Evolutionary conservation across 371 early-diverging fungal species (phyloP).

Genomic region (Lichtheimia ornata): DNA sequence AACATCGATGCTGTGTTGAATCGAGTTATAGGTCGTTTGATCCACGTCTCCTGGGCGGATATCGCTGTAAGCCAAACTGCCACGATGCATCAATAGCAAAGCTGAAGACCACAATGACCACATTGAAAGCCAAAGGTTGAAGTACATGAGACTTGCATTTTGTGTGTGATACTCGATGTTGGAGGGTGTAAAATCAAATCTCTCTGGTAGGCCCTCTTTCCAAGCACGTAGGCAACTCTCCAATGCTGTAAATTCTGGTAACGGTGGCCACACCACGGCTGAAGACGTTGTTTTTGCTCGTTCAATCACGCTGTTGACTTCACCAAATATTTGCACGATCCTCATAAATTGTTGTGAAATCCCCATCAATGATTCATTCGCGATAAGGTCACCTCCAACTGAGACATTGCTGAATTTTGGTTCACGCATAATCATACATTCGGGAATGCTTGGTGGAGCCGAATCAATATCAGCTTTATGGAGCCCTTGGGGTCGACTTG

Average conservation of each 20-base stretch:
- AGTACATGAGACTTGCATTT: constrained; percentile 32
- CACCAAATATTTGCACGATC: constrained; percentile 44
- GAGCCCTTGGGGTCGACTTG: constrained; percentile 57
- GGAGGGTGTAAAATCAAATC: constrained; percentile 25
- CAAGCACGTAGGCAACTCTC: constrained; percentile 39
- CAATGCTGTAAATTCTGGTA: constrained; percentile 42
- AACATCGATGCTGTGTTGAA: constrained; percentile 25
- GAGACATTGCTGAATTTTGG: constrained; percentile 27
- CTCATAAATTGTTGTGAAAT: constrained; percentile 27
- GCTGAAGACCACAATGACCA: constrained; percentile 42
- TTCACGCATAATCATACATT: constrained; percentile 44
- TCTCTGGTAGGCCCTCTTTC: constrained; percentile 31
- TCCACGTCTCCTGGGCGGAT: constrained; percentile 13
- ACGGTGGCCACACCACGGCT: constrained; percentile 50
- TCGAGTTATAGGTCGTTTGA: constrained; percentile 14
- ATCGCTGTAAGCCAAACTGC: constrained; percentile 46
- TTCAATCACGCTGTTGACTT: constrained; percentile 50
- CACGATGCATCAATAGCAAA: constrained; percentile 41
- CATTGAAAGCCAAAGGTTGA: constrained; percentile 40
- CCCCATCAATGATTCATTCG: constrained; percentile 36
- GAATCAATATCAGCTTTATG: constrained; percentile 58
- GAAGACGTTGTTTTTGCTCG: constrained; percentile 38
- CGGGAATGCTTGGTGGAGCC: constrained; percentile 47
- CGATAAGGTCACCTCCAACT: not conserved
- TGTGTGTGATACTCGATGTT: constrained; percentile 27